phyloP scores from a whole-genome alignment of 768 basidiomycete genomes.

The Lactarius hatsudake region DNA sequence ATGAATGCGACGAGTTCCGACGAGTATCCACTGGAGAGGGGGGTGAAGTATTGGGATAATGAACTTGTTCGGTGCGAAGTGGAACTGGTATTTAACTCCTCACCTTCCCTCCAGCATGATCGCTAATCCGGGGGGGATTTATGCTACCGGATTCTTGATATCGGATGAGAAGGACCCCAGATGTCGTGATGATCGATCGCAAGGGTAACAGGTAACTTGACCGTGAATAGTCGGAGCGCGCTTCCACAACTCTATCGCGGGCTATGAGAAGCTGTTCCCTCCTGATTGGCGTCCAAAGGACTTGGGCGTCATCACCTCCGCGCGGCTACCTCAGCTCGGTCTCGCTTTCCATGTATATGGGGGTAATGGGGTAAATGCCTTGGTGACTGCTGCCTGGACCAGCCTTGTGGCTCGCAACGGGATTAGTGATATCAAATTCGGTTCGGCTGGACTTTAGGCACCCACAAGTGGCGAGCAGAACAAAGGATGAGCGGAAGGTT shows the following conservation, averaged over 20 bases:
- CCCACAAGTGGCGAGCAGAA: neutral
- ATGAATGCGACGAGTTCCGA: neutral
- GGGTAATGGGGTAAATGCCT: neutral
- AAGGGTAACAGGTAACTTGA: neutral
- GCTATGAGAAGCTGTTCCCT: too few species aligned
- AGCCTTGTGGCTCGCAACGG: neutral
- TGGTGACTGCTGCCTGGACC: neutral
- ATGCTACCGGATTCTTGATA: neutral
- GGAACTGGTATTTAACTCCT: slow-evolving; percentile 1
- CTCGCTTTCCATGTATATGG: neutral
- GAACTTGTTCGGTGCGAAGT: neutral
- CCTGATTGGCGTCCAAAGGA: neutral
- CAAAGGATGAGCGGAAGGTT: neutral
- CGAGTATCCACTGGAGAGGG: neutral
- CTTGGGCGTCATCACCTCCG: neutral
- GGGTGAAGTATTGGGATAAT: neutral
- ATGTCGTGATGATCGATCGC: neutral
- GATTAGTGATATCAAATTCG: neutral
- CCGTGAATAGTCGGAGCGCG: too few species aligned
- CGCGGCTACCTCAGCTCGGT: neutral
- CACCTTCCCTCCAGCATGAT: neutral
- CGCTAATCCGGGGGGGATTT: neutral
- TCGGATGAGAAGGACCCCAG: slow-evolving; percentile 6
- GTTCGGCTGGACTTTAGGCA: neutral
- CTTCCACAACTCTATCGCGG: neutral